These are phyloP conservation scores for Mycosphaerella sp. DNA, from an alignment of 2,329 filamentous ascomycete species.

Conservation along the genomic window DNA sequence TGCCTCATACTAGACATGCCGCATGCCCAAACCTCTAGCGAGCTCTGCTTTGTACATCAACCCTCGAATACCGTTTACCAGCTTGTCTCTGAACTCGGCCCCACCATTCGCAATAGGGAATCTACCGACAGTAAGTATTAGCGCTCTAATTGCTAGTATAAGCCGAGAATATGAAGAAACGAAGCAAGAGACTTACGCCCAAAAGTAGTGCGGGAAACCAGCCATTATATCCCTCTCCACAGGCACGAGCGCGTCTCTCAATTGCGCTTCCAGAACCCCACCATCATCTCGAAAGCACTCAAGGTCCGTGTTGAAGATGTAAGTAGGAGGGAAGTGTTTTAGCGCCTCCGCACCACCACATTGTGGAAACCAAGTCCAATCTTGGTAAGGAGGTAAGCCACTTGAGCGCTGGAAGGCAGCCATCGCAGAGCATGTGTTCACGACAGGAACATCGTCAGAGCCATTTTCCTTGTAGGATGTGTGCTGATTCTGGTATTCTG, in stretches of 20 bases:
- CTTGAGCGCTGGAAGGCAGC: conserved; percentile 3
- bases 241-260: conserved; percentile 27
- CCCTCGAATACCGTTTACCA: not conserved
- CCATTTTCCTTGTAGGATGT: not conserved
- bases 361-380: conserved; percentile 11
- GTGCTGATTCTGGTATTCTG: conserved; percentile 13
- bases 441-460: not conserved
- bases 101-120: not conserved
- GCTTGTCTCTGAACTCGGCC: not conserved
- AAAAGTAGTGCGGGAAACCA: conserved; percentile 34
- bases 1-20: not conserved
- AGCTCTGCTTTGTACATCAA: not conserved
- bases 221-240: conserved; percentile 29
- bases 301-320: conserved; percentile 16
- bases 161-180: not conserved
- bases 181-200: conserved; percentile 6
- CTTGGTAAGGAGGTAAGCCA: not conserved
- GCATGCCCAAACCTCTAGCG: not conserved
- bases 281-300: conserved; percentile 34
- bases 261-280: conserved; percentile 19
- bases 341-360: conserved; percentile 7
- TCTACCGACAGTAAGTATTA: not conserved
- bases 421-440: conserved; percentile 8
- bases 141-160: not conserved
- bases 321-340: conserved; percentile 19